Conservation (phyloP, 805 yeast species). For the Kuraishia cidri region DNA sequence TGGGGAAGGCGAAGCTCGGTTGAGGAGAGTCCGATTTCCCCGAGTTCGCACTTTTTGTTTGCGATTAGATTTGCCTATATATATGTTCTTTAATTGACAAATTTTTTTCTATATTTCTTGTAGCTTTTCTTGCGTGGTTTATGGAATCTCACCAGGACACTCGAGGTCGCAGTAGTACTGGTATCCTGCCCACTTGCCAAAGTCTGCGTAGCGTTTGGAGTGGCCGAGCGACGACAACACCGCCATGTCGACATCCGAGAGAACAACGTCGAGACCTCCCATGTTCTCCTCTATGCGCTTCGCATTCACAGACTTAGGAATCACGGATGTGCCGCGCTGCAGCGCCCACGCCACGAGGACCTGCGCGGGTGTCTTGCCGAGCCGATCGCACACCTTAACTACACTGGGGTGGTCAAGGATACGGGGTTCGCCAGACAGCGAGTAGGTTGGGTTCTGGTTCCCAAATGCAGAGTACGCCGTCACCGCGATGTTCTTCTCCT, state of each 20-base stretch:
- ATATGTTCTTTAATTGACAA: too few relatives aligned
- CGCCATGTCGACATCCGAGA: conserved; percentile 25
- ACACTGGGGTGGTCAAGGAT: conserved; percentile 34
- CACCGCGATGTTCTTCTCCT: conserved; percentile 41
- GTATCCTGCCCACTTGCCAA: conserved; percentile 21
- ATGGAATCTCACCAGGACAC: conserved; percentile 20
- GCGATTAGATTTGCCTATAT: too few relatives aligned
- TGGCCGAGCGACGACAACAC: conserved; percentile 17
- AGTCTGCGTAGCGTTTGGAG: conserved; percentile 20
- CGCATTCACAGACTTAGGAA: conserved; percentile 25
- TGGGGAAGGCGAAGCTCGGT: too few relatives aligned
- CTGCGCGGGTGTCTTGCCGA: conserved; percentile 36
- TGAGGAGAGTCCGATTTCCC: too few relatives aligned
- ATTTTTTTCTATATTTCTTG: too few relatives aligned
- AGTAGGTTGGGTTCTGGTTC: conserved; percentile 31
- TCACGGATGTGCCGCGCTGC: conserved; percentile 35
- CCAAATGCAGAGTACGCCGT: conserved; percentile 83
- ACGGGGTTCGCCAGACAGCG: conserved; percentile 17
- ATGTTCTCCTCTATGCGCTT: conserved; percentile 26
- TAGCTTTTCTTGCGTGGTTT: too few relatives aligned
- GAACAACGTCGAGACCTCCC: conserved; percentile 13
- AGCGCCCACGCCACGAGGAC: conserved; percentile 50
- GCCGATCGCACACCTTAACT: conserved; percentile 33
- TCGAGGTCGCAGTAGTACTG: conserved; percentile 21
- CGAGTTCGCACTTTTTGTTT: too few relatives aligned